Evolutionary conservation across 768 basidiomycete species (phyloP).

Genomic region (Amanita polypyramis): DNA sequence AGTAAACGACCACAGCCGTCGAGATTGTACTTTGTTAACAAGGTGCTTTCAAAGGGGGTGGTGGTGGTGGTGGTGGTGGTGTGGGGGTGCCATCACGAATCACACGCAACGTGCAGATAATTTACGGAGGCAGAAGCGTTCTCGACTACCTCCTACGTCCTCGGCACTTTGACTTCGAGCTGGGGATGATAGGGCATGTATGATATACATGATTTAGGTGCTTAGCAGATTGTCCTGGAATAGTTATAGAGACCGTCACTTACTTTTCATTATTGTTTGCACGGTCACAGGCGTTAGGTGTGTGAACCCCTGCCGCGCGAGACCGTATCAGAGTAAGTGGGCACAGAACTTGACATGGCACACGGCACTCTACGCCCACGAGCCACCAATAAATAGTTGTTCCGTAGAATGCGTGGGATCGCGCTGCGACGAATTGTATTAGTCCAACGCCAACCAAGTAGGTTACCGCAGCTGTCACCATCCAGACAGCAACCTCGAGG

Average conservation of each 20-base stretch:
- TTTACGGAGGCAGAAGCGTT: neutral
- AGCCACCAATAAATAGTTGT: neutral
- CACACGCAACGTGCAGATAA: no score
- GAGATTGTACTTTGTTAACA: no score
- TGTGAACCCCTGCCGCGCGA: conserved; percentile 3
- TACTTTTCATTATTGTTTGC: neutral
- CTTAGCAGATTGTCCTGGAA: neutral
- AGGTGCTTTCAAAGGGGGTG: no score
- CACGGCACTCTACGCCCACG: neutral
- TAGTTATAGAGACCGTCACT: neutral
- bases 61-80: no score
- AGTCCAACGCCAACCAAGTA: no score
- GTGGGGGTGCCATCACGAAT: no score
- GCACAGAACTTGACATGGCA: neutral
- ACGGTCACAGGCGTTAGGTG: conserved; percentile 1
- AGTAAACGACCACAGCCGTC: no score
- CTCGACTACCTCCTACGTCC: neutral
- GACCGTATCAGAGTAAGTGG: neutral
- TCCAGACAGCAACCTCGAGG: no score
- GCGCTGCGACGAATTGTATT: neutral
- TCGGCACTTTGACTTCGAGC: neutral
- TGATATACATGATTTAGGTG: neutral
- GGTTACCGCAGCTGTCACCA: no score
- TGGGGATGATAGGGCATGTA: conserved; percentile 2
- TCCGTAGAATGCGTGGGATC: conserved; percentile 2